phyloP scores from a whole-genome alignment of 257 asterid genomes.

The Solanum chiquidenum region DNA sequence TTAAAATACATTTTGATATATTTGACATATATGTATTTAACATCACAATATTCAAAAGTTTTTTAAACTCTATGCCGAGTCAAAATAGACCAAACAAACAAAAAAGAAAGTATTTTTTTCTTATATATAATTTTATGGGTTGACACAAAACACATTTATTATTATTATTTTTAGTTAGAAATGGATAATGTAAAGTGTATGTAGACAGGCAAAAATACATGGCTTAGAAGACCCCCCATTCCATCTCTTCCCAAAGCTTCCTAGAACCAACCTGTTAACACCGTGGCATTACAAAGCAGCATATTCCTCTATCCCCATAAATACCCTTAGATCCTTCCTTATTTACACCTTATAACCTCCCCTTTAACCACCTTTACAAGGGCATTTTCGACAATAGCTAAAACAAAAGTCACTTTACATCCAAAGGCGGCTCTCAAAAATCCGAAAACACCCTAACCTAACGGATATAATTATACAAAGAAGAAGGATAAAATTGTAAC shows the following conservation, averaged over 20 bases:
- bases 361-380: not conserved
- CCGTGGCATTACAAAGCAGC: conserved; percentile 45
- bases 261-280: conserved; percentile 13
- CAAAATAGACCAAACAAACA: not conserved
- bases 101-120: too few relatives aligned
- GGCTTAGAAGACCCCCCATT: not conserved
- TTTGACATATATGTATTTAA: too few relatives aligned
- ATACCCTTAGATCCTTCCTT: not conserved
- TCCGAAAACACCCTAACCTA: conserved; percentile 32
- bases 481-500: not conserved
- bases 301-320: conserved; percentile 1
- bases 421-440: conserved; percentile 38
- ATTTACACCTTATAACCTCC: not conserved
- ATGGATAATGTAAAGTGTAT: not conserved
- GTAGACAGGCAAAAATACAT: not conserved
- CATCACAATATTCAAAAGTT: too few relatives aligned
- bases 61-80: not conserved
- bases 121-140: not conserved
- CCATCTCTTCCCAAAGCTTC: not conserved
- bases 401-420: not conserved
- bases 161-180: not conserved
- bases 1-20: too few relatives aligned
- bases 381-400: conserved; percentile 33
- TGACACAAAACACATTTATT: not conserved
- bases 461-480: conserved; percentile 16